These are phyloP conservation scores for Aurifilum marmelostoma DNA, from an alignment of 2,329 filamentous ascomycete species.

Conservation along the genomic window DNA sequence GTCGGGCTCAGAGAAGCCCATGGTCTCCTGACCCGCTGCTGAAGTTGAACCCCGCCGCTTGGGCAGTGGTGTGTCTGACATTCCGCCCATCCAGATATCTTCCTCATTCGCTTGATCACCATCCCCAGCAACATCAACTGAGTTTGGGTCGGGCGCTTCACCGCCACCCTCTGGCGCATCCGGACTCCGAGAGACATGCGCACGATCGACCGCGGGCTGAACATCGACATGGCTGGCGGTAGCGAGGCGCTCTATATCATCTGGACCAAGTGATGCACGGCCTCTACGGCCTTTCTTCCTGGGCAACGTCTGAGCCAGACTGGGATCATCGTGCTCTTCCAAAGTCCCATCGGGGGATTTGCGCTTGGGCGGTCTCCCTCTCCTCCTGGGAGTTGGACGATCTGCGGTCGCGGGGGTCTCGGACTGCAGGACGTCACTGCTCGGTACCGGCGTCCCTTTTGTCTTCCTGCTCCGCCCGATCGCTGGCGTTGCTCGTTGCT, in stretches of 20 bases:
- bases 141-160: not conserved
- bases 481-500: constrained; percentile 50
- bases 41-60: not conserved
- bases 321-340: constrained; percentile 36
- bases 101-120: constrained; percentile 27
- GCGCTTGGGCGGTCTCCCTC: constrained; percentile 28
- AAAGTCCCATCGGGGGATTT: constrained; percentile 14
- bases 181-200: not conserved
- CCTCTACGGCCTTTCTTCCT: constrained; percentile 40
- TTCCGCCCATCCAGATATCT: constrained; percentile 31
- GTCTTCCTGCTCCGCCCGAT: constrained; percentile 37
- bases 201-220: not conserved
- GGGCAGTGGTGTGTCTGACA: constrained; percentile 26
- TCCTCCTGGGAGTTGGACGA: constrained; percentile 37
- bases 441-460: constrained; percentile 18
- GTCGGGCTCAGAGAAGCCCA: constrained; percentile 1
- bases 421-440: constrained; percentile 23
- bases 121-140: not conserved
- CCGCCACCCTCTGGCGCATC: not conserved
- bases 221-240: not conserved
- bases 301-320: constrained; percentile 31
- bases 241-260: constrained; percentile 35
- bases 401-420: constrained; percentile 16
- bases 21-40: constrained; percentile 10
- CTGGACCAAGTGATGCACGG: constrained; percentile 33